Base-by-base conservation (phyloP, 352 stramenopile genomes). In the Globisporangium paroecandrum region DNA sequence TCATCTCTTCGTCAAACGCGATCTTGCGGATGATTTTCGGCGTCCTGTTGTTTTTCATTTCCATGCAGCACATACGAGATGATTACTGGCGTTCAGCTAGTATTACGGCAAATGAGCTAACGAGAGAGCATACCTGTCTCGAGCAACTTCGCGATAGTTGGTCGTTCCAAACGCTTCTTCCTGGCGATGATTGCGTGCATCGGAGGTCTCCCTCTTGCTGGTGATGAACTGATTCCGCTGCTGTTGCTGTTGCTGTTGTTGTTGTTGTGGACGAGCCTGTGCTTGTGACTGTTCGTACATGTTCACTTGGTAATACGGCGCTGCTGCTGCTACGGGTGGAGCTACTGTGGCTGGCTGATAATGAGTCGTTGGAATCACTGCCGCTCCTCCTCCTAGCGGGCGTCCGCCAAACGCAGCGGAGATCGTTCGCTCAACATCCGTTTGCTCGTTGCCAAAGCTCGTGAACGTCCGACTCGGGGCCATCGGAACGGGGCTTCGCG, bases 1-100 rank as follows among this genome's bases (percentile, higher is more conserved):
- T 81, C 75, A 78, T 78, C 62, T 78, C 75, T 62, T 82, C 75
- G 32, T 82, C 73, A 38, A 82, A 82, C 24, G 73, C 72, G 56
- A 82, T 82, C 20, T 74, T 74, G 10, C 75, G 75, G 46, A 74
- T 69, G 56, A 82, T 79, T 47, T 70, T 69, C 1, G 73, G 72
- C 1, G 75, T 82, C 32, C 75, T 78, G 24, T 62, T 24, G 43
- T 51, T 9, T 1, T 9, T 51, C n/a, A 13, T 49, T 6, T 8
- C 9, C 22, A 22, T 24, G n/a, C 43, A 51, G 43, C 18, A 32
- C 29, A 32, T 32, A 32, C 29, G 6, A 51, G 43, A 20, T 24
- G 7, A 51, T 22, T 51, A 51, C 18, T 49, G 7, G 41, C 6
- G 15, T 60, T 60, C 55, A 15, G 4, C 34, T 22, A 64, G 12